Percentiles rank a stretch among this genome's conserved stretches.
phyloP scores from a whole-genome alignment of 2,329 filamentous ascomycete species.

The Neofusicoccum parvum region DNA sequence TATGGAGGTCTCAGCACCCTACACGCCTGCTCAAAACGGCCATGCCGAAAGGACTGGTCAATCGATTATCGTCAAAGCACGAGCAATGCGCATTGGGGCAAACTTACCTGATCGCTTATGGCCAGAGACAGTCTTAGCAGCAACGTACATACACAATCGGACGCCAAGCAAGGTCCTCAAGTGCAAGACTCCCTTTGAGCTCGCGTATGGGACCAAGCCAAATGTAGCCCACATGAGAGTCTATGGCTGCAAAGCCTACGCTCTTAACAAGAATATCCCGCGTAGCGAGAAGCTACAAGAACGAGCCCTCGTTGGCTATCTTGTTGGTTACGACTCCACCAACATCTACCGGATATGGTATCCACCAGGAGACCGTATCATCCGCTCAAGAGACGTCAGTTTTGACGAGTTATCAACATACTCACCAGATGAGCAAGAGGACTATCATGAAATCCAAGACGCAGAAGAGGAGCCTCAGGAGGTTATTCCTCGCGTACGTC shows the following conservation, averaged over 20 bases:
- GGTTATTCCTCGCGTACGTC: neutral
- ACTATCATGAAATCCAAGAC: neutral
- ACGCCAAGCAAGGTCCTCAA: constrained; percentile 21
- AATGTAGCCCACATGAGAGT: constrained; percentile 21
- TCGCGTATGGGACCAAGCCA: constrained; percentile 23
- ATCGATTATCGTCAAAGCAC: constrained; percentile 21
- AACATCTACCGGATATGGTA: constrained; percentile 27
- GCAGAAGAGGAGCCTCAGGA: neutral
- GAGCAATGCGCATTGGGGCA: constrained; percentile 14
- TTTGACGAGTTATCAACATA: constrained; percentile 14
- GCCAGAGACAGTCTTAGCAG: constrained; percentile 21
- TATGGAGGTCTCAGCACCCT: neutral
- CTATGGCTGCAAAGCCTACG: constrained; percentile 24
- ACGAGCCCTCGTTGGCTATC: constrained; percentile 25
- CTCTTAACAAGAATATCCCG: constrained; percentile 8
- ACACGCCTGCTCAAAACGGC: constrained; percentile 24
- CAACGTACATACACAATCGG: constrained; percentile 25
- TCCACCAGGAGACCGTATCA: constrained; percentile 16
- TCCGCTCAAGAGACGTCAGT: constrained; percentile 21
- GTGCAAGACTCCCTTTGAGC: constrained; percentile 28
- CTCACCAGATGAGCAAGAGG: neutral
- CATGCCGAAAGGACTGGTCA: constrained; percentile 23
- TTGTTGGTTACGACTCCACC: constrained; percentile 26
- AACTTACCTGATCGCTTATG: constrained; percentile 19
- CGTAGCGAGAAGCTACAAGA: neutral